Evolutionary conservation across 495 filamentous ascomycete genomes (phyloP).

Genomic region (Emericellopsis terricola): DNA sequence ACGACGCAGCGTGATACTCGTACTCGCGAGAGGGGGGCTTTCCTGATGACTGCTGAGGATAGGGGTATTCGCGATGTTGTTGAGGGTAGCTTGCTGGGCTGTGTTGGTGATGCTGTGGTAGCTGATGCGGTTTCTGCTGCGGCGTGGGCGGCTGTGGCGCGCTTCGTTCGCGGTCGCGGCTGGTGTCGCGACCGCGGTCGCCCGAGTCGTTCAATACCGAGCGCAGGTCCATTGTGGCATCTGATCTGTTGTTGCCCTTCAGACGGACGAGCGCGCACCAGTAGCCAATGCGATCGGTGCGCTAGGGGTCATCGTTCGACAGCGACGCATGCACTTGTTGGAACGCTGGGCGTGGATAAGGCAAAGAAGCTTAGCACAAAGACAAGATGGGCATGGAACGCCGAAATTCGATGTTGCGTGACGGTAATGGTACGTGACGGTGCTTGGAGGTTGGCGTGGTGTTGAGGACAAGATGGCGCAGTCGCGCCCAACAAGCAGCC

Average conservation of each 20-base stretch:
- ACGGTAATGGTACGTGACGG: too few species aligned
- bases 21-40: background rate
- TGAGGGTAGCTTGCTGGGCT: background rate
- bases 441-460: too few species aligned
- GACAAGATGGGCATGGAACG: too few species aligned
- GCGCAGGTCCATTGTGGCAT: conserved; percentile 34
- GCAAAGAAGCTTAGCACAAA: too few species aligned
- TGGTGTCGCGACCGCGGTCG: conserved; percentile 14
- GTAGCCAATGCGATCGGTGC: conserved; percentile 5
- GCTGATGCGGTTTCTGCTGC: conserved; percentile 9
- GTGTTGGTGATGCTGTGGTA: conserved; percentile 7
- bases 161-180: background rate
- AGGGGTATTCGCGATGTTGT: background rate
- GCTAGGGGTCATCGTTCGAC: too few species aligned
- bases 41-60: background rate
- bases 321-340: too few species aligned
- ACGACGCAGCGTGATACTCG: conserved; percentile 4
- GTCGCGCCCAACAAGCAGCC: too few species aligned
- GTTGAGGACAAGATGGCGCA: too few species aligned
- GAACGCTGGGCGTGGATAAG: too few species aligned
- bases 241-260: conserved; percentile 7
- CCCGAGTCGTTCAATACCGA: conserved; percentile 33
- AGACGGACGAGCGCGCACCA: conserved; percentile 4
- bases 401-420: too few species aligned
- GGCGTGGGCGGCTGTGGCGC: conserved; percentile 8